These are phyloP conservation scores for Ogataea philodendri DNA, from an alignment of 805 yeast genomes.

Conservation along the genomic window DNA sequence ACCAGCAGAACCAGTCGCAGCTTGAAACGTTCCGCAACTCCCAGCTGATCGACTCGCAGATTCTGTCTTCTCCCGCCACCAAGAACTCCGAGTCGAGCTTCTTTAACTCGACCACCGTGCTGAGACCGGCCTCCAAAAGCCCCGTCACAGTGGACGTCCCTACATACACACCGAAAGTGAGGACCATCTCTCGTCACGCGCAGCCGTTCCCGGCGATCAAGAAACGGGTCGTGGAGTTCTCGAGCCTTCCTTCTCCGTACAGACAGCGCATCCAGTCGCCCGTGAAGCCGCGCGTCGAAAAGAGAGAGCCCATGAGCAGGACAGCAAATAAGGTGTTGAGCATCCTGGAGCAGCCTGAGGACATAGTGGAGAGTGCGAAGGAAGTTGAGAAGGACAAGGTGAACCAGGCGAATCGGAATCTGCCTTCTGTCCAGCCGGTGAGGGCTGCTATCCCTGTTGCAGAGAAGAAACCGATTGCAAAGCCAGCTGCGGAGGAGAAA, in stretches of 20 bases:
- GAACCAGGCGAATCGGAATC: too few relatives aligned
- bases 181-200: constrained; percentile 14
- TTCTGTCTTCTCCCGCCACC: not conserved
- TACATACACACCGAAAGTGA: constrained; percentile 24
- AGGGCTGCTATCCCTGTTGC: too few relatives aligned
- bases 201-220: constrained; percentile 20
- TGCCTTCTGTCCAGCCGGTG: too few relatives aligned
- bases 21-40: constrained; percentile 12
- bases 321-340: constrained; percentile 28
- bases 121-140: constrained; percentile 25
- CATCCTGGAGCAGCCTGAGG: constrained; percentile 17
- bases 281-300: constrained; percentile 16
- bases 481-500: not conserved
- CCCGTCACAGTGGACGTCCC: constrained; percentile 29
- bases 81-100: constrained; percentile 16
- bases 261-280: constrained; percentile 31
- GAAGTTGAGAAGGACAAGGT: not conserved
- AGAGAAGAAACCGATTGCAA: not conserved
- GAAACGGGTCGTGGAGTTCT: constrained; percentile 30
- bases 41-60: constrained; percentile 4
- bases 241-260: constrained; percentile 30
- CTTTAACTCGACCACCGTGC: constrained; percentile 18
- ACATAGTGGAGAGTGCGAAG: not conserved
- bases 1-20: constrained; percentile 20
- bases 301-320: constrained; percentile 21